These are phyloP conservation scores for Tylopilus vinaceipallidus DNA, from an alignment of 768 basidiomycete species.

Conservation along the genomic window DNA sequence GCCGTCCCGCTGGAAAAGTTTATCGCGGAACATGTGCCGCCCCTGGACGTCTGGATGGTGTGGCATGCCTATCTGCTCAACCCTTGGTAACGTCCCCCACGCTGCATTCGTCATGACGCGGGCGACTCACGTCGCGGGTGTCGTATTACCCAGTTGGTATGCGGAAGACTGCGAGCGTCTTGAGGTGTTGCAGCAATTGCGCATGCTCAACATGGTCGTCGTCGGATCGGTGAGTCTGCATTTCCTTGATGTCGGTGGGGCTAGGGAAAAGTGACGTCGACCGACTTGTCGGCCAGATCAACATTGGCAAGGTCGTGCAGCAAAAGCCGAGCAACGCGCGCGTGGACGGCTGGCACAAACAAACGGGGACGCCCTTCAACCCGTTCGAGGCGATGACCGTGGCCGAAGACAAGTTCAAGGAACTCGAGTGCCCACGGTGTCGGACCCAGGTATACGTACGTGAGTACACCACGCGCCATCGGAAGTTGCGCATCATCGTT, in stretches of 20 bases:
- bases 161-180: constrained; percentile 35
- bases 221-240: constrained; percentile 27
- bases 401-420: constrained; percentile 19
- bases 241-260: neutral
- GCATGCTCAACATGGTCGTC: constrained; percentile 27
- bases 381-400: constrained; percentile 35
- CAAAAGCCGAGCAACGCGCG: constrained; percentile 17
- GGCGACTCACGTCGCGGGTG: constrained; percentile 3
- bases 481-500: neutral
- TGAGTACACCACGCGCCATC: constrained; percentile 23
- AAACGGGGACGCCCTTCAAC: constrained; percentile 31
- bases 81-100: constrained; percentile 27
- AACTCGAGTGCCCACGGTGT: constrained; percentile 37
- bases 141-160: constrained; percentile 27
- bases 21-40: constrained; percentile 29
- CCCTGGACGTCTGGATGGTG: constrained; percentile 42
- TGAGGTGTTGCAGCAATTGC: constrained; percentile 21
- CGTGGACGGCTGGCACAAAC: constrained; percentile 20
- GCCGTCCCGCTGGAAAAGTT: constrained; percentile 27
- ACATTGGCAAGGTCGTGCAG: constrained; percentile 19
- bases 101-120: neutral
- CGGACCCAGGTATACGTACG: constrained; percentile 27
- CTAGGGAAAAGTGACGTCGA: neutral
- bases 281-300: constrained; percentile 21
- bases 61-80: constrained; percentile 43